Base-by-base conservation (phyloP, 2,329 filamentous ascomycete species). In the Sordariomycetes sp. region DNA sequence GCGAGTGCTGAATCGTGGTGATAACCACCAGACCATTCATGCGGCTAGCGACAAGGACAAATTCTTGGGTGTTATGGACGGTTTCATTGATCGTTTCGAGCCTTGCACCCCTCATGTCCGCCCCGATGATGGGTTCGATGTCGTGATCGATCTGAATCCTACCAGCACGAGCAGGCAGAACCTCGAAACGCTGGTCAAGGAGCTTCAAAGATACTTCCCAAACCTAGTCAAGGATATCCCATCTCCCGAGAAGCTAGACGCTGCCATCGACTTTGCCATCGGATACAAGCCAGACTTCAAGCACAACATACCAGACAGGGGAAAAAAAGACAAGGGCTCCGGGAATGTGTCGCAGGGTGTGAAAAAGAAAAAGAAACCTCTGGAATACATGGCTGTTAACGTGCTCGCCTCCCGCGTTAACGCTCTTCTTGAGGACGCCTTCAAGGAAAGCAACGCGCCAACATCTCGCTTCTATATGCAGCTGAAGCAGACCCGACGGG, bases 11-110 rank as follows among this genome's bases (percentile, higher is more conserved):
- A 71, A 76, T 6, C 82, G 92, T 16, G 92, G 92, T 11, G 87
- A 98, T 56, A 96, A 96, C 50, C 92, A 98, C 55, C 92, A 98
- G 60, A 98, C 92, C 1, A 96, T 98, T 39, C 87, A 92, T 49
- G 88, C 90, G 9, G 82, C 75, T 30, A 82, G 84, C 36, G 74
- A 82, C 29, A 59, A 68, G 30, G 62, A 70, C 14, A 90, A 94
- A 55, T 85, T 92, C 36, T 67, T 92, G 30, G 75, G 76, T 5
- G 94, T 98, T 46, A 96, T 98, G 92, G 85, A 95, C 46, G 86
- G 86, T 4, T 98, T 98, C 59, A 69, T 98, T 44, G 58, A 74
- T 10, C 78, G 92, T 23, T 96, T 94, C 52, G 83, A 98, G 60
- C 74, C 81, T 15, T 69, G 87, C 38, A 73, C 88, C 43, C 62